phyloP scores from a whole-genome alignment of 352 stramenopile genomes.

The Phytophthora gonapodyides region DNA sequence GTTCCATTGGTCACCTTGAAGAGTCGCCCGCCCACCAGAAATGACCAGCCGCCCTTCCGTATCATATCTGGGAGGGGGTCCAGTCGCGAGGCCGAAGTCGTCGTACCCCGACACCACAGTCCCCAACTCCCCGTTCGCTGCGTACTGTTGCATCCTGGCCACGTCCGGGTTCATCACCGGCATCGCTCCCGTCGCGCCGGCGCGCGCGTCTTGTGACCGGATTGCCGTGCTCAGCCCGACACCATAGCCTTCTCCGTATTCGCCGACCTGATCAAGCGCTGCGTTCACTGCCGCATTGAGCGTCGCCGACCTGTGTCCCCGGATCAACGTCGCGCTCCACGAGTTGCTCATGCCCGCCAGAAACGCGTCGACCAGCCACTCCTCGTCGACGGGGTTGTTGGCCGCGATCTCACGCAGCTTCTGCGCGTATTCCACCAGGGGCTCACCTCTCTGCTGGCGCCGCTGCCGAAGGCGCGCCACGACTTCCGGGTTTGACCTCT shows the following conservation, averaged over 20 bases:
- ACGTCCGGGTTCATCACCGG: too few relatives aligned
- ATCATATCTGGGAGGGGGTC: constrained; percentile 7
- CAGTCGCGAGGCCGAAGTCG: not conserved
- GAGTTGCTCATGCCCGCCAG: not conserved
- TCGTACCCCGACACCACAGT: constrained; percentile 1
- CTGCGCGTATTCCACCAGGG: constrained; percentile 6
- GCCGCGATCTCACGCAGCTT: constrained; percentile 2
- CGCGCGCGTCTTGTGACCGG: not conserved
- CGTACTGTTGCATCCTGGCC: too few relatives aligned
- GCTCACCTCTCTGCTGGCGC: constrained; percentile 3
- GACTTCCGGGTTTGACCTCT: not conserved
- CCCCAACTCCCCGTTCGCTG: not conserved
- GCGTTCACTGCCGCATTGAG: too few relatives aligned
- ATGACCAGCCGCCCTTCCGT: constrained; percentile 3
- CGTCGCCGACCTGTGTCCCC: not conserved
- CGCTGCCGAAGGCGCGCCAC: not conserved
- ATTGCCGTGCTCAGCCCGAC: not conserved
- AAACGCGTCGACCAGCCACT: not conserved
- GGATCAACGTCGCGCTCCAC: too few relatives aligned
- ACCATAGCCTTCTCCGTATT: not conserved
- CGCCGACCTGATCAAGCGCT: constrained; percentile 1
- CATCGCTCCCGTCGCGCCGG: too few relatives aligned
- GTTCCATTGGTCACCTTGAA: not conserved
- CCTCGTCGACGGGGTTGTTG: constrained; percentile 2
- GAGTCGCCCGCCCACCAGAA: not conserved